Evolutionary conservation across 345 rosid species (phyloP).

Genomic region (Eucalyptus melliodora): DNA sequence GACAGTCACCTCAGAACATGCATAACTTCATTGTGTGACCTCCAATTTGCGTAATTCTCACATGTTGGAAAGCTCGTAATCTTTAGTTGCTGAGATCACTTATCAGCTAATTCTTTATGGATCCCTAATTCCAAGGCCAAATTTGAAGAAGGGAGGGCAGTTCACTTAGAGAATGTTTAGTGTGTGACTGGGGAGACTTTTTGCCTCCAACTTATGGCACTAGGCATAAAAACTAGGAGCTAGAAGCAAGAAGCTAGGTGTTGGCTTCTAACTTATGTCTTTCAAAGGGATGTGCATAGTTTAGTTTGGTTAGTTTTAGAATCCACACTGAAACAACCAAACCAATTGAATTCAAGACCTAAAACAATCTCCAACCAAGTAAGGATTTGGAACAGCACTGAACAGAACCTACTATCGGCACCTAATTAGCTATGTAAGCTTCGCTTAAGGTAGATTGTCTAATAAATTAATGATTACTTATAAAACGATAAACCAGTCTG

Average conservation of each 20-base stretch:
- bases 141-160: background rate
- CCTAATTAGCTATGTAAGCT: background rate
- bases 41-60: background rate
- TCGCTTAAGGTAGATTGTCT: background rate
- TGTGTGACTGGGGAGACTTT: background rate
- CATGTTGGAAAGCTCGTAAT: background rate
- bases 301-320: background rate
- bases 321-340: background rate
- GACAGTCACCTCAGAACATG: background rate
- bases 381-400: background rate
- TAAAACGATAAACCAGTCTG: background rate
- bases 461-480: background rate
- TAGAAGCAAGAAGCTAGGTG: background rate
- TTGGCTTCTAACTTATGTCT: background rate
- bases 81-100: background rate
- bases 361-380: background rate
- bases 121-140: background rate
- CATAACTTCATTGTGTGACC: background rate
- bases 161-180: background rate
- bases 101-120: background rate
- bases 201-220: background rate
- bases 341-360: background rate
- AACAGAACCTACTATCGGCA: background rate
- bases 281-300: background rate
- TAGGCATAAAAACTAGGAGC: background rate